phyloP scores from a whole-genome alignment of 352 stramenopile genomes.

The Phytophthora quininea region DNA sequence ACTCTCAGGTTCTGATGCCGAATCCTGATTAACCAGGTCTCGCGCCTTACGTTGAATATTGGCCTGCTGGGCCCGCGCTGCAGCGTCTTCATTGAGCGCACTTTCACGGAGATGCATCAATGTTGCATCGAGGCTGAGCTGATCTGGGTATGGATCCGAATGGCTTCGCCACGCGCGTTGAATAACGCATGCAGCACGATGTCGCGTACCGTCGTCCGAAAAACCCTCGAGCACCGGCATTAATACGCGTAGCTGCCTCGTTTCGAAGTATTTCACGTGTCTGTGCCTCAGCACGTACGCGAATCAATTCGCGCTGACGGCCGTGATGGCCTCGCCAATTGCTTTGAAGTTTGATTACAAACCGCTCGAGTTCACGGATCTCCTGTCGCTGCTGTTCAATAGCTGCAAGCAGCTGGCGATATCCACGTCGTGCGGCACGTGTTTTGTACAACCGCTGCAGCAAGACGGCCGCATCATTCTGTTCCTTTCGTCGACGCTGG shows the following conservation, averaged over 20 bases:
- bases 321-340: constrained; percentile 63
- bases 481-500: constrained; percentile 56
- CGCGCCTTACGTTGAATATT: constrained; percentile 55
- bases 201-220: constrained; percentile 54
- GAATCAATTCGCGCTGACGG: constrained; percentile 38
- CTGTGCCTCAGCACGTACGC: constrained; percentile 37
- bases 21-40: constrained; percentile 61
- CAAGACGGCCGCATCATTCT: constrained; percentile 50
- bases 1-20: constrained; percentile 72
- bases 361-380: constrained; percentile 33
- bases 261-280: constrained; percentile 37
- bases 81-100: constrained; percentile 51
- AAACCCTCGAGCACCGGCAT: constrained; percentile 65
- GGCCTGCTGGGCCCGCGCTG: constrained; percentile 46
- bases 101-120: constrained; percentile 53
- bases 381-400: constrained; percentile 50
- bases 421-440: constrained; percentile 54
- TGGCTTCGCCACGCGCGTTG: constrained; percentile 58
- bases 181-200: constrained; percentile 52
- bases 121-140: constrained; percentile 58
- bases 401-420: constrained; percentile 53
- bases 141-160: constrained; percentile 46
- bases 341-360: constrained; percentile 68
- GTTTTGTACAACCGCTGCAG: constrained; percentile 72
- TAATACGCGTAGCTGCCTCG: constrained; percentile 67